Conservation (phyloP, 352 stramenopile species). For the Thalassiosira ordinaria region DNA sequence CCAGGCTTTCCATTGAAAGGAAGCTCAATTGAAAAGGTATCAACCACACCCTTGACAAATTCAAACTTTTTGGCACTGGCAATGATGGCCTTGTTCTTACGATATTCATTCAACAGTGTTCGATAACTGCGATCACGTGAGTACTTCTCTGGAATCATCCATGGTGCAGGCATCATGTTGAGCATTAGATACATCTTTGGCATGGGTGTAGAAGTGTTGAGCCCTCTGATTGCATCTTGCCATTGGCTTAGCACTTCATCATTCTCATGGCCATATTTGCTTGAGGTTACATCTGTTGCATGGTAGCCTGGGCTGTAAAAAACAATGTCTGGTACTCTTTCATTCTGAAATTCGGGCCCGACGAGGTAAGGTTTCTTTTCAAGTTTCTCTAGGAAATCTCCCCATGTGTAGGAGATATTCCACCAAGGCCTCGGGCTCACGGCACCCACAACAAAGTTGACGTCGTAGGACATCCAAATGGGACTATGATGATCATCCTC, state of each 20-base stretch:
- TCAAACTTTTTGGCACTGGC: neutral
- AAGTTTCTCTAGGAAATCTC: neutral
- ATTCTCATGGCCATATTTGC: neutral
- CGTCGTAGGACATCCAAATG: too few species aligned
- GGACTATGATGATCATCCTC: too few species aligned
- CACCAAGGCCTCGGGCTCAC: too few species aligned
- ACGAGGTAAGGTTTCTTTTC: neutral
- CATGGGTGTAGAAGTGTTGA: neutral
- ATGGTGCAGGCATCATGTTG: neutral
- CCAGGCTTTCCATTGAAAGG: neutral
- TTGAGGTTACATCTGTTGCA: neutral
- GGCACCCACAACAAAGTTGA: too few species aligned
- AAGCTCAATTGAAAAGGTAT: neutral
- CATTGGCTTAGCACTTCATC: neutral
- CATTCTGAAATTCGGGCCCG: neutral
- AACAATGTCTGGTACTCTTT: neutral
- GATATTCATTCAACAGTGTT: neutral
- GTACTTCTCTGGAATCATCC: neutral
- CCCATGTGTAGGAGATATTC: neutral
- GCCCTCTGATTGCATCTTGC: neutral
- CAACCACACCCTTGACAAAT: neutral
- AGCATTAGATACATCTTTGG: neutral
- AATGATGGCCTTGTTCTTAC: neutral
- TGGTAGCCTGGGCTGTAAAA: neutral
- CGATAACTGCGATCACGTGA: neutral